phyloP scores from a whole-genome alignment of 192 early-diverging fungal genomes.

The Podila epigama region DNA sequence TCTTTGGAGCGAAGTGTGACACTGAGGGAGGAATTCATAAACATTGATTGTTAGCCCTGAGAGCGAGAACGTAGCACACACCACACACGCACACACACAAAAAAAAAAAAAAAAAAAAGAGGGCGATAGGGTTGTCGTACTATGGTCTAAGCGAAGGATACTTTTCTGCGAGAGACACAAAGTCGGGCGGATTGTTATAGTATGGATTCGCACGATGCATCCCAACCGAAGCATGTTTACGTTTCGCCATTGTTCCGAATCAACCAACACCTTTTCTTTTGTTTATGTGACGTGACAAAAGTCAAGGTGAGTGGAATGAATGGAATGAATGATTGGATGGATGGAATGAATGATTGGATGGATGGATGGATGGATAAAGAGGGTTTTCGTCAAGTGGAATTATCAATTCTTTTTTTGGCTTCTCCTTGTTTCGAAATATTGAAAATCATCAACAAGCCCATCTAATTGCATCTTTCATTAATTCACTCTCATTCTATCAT shows the following conservation, averaged over 20 bases:
- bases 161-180: conserved; percentile 55
- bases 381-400: too few species aligned
- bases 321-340: conserved; percentile 22
- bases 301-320: not conserved
- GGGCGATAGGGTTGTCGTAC: conserved; percentile 54
- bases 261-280: not conserved
- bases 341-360: conserved; percentile 19
- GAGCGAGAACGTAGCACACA: not conserved
- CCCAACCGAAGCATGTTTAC: conserved; percentile 16
- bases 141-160: conserved; percentile 57
- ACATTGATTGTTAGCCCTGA: not conserved
- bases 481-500: not conserved
- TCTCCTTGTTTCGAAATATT: not conserved
- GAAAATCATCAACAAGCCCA: not conserved
- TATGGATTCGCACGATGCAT: conserved; percentile 74
- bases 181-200: conserved; percentile 61
- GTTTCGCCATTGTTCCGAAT: conserved; percentile 20
- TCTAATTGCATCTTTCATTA: not conserved
- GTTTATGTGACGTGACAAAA: not conserved
- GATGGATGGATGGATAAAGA: too few species aligned
- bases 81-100: not conserved
- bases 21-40: not conserved
- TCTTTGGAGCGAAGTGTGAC: conserved; percentile 12
- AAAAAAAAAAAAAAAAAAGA: not conserved
- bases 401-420: not conserved